Evolutionary conservation across 1,139 yeast genomes (phyloP), one percentile per base, ranked within the genome.

Genomic region (Suhomyces wounanorum): DNA sequence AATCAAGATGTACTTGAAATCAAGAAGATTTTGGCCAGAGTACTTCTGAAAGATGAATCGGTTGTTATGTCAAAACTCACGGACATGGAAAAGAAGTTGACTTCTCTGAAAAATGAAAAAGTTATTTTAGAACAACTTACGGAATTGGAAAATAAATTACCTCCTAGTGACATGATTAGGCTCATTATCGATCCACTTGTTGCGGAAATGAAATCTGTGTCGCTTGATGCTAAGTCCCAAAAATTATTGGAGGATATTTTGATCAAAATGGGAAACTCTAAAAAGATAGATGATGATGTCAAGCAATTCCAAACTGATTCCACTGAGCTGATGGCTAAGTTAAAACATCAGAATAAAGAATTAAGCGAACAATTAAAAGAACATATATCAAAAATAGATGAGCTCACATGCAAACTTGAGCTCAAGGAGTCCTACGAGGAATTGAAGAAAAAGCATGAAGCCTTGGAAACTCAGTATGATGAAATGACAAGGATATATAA

Each of bases 111-210:
- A 18, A 38, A 43, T 25, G 47, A 47, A 1, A 36, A 45, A 5
- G 13, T 18, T 23, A 26, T 47, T 11, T 14, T 50, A 2, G 41
- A 44, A 8, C 48, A 44, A 30, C 35, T 55, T 11, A 40, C 36
- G 8, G 50, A 44, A 11, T 10, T 55, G 26, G 37, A 55, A 30
- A 21, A 39, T 14, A 28, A 16, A 14, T 37, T 52, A 14, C 58
- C 66, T 47, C 51, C 56, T 51, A 48, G 63, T 40, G 62, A 61
- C 33, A 30, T 60, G n/a, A 57, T 55, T 4, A 48, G 54, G 39
- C 63, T 61, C 36, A 62, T 68, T 6, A 53, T 65, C 3, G 66
- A 64, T 39, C 72, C 71, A 0, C 62, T 68, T 35, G 54, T 67
- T 6, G 61, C 61, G 2, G 69, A 68, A 48, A 55, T 67, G 25